Percentiles rank a stretch among this genome's conserved stretches.
These are phyloP conservation scores for Chimonanthus praecox DNA, from an alignment of 164 flowering plant species.

Conservation along the genomic window DNA sequence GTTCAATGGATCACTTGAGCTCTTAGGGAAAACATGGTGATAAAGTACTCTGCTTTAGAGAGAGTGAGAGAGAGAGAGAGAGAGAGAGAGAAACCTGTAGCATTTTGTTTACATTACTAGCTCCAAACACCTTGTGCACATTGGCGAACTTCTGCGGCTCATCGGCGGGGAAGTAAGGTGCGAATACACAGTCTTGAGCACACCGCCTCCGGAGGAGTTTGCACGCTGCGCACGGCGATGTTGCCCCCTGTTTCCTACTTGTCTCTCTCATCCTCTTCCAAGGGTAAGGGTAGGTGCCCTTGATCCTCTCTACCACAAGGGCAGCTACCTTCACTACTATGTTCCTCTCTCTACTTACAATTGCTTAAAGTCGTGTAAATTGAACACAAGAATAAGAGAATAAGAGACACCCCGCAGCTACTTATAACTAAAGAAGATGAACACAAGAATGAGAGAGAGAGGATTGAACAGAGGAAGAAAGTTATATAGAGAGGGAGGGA, in stretches of 20 bases:
- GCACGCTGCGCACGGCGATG: conserved; percentile 87
- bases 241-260: conserved; percentile 44
- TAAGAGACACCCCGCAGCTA: no score
- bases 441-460: not conserved
- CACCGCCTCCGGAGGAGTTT: conserved; percentile 76
- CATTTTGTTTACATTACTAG: conserved; percentile 94
- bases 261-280: conserved; percentile 28
- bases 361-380: no score
- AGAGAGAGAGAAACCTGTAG: conserved; percentile 43
- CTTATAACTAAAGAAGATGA: no score
- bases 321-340: not conserved
- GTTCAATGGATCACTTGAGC: no score
- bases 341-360: no score
- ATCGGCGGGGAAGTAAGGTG: conserved; percentile 85
- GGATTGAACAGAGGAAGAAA: not conserved
- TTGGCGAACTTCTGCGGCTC: conserved; percentile 90
- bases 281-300: not conserved
- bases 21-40: no score
- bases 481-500: not conserved
- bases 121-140: conserved; percentile 88
- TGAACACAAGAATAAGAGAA: no score
- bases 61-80: no score
- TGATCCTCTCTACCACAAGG: not conserved
- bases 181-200: conserved; percentile 69
- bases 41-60: no score